A percentile compares a stretch with the other conserved stretches of the same genome.
phyloP scores from a whole-genome alignment of 257 asterid species.

The Solanum chiquidenum region DNA sequence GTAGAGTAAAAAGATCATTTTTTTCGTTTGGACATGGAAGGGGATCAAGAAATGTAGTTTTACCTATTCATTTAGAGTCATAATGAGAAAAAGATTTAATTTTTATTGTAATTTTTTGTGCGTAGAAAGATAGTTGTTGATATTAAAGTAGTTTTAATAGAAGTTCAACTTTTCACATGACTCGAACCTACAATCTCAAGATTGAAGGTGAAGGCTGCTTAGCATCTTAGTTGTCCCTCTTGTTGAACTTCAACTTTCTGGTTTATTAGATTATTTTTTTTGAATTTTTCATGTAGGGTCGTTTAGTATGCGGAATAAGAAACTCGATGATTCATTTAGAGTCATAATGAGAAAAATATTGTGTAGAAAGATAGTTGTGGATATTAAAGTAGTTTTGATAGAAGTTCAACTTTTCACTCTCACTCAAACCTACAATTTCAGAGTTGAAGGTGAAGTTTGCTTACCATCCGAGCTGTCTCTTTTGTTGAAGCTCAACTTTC shows the following conservation, averaged over 20 bases:
- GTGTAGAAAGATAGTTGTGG: neutral
- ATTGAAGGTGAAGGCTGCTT: neutral
- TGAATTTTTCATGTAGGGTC: slow-evolving; percentile 5
- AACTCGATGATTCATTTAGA: slow-evolving; percentile 17
- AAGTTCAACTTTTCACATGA: neutral
- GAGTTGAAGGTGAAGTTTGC: neutral
- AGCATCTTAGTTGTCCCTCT: neutral
- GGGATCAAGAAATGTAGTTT: slow-evolving; percentile 64
- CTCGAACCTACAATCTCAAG: neutral
- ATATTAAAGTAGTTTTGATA: neutral
- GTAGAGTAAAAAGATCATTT: slow-evolving; percentile 52
- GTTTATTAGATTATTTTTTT: neutral
- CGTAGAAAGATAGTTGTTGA: neutral
- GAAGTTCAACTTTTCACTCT: neutral
- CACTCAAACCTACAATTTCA: neutral
- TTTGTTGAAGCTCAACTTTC: neutral
- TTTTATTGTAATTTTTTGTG: neutral
- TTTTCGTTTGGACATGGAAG: slow-evolving; percentile 74
- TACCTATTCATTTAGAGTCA: slow-evolving; percentile 40
- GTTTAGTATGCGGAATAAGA: neutral
- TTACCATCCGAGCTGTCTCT: neutral
- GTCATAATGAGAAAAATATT: neutral
- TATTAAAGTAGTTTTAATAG: neutral
- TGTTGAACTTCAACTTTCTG: neutral
- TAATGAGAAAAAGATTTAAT: neutral